These are phyloP conservation scores for Puccinia horiana DNA, from an alignment of 1,284 basidiomycete genomes.

Conservation along the genomic window DNA sequence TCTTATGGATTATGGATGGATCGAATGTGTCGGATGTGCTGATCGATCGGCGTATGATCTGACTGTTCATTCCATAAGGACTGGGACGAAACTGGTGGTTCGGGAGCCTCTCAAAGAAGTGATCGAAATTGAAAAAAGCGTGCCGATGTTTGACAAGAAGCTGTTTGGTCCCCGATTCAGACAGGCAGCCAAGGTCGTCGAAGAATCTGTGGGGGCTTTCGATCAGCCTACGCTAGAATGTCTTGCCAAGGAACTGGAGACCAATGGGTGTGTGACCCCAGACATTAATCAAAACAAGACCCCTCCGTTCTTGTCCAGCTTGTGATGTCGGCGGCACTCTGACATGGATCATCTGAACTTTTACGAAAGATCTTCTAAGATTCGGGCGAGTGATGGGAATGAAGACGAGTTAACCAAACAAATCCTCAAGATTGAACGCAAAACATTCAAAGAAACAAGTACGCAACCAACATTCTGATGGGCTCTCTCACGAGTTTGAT, in stretches of 20 bases:
- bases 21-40: slow-evolving; percentile 98
- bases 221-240: slow-evolving; percentile 70
- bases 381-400: slow-evolving; percentile 66
- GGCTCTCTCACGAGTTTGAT: slow-evolving; percentile 17
- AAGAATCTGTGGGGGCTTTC: slow-evolving; percentile 70
- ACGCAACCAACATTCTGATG: slow-evolving; percentile 55
- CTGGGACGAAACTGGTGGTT: slow-evolving; percentile 66
- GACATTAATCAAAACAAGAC: slow-evolving; percentile 51
- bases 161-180: slow-evolving; percentile 85
- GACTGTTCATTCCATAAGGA: slow-evolving; percentile 64
- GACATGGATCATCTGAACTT: slow-evolving; percentile 53
- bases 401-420: slow-evolving; percentile 74
- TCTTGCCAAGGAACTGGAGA: slow-evolving; percentile 71
- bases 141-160: slow-evolving; percentile 83
- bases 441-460: slow-evolving; percentile 88
- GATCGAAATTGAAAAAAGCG: slow-evolving; percentile 71
- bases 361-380: slow-evolving; percentile 30
- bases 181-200: slow-evolving; percentile 74
- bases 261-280: slow-evolving; percentile 61
- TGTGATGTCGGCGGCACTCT: slow-evolving; percentile 50
- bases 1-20: slow-evolving; percentile 92
- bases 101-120: slow-evolving; percentile 82
- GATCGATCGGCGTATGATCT: slow-evolving; percentile 94
- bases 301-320: slow-evolving; percentile 62
- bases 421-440: slow-evolving; percentile 75